These are phyloP conservation scores for Mikania micrantha DNA, from an alignment of 129 eudicot species.

Conservation along the genomic window DNA sequence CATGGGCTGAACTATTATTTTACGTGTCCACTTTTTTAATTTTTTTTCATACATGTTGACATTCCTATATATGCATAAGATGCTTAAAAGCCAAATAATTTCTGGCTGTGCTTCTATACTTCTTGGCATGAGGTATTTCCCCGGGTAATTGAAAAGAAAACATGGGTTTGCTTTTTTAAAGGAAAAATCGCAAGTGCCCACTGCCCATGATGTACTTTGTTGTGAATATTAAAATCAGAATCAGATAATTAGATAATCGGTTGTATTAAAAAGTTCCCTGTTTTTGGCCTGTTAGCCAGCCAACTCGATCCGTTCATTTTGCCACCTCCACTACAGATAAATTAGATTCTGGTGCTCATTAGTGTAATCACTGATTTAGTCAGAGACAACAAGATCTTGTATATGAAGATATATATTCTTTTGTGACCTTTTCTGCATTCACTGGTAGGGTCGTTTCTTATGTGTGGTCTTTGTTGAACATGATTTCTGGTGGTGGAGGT, in stretches of 20 bases:
- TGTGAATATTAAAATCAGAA: neutral
- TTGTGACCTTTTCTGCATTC: slow-evolving; percentile 14
- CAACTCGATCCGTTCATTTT: too few relatives aligned
- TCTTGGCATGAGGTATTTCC: neutral
- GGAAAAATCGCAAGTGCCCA: neutral
- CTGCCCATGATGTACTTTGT: neutral
- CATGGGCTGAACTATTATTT: neutral
- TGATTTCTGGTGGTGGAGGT: neutral
- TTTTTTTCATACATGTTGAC: neutral
- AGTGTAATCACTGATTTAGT: neutral
- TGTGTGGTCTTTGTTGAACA: slow-evolving; percentile 23
- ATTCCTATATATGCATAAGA: neutral
- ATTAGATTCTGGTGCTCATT: slow-evolving; percentile 15
- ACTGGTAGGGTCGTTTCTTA: neutral
- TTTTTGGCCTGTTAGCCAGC: too few relatives aligned
- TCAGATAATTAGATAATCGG: neutral
- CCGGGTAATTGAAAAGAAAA: neutral
- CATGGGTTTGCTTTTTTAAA: neutral
- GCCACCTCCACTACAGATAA: neutral
- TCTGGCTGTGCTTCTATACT: neutral
- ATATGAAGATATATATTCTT: slow-evolving; percentile 12
- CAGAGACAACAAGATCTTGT: slow-evolving; percentile 22
- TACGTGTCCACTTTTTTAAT: neutral
- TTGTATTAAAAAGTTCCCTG: neutral
- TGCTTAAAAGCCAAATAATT: neutral